Base-by-base conservation (phyloP, 2,329 filamentous ascomycete species). In the Didymella keratinophila region DNA sequence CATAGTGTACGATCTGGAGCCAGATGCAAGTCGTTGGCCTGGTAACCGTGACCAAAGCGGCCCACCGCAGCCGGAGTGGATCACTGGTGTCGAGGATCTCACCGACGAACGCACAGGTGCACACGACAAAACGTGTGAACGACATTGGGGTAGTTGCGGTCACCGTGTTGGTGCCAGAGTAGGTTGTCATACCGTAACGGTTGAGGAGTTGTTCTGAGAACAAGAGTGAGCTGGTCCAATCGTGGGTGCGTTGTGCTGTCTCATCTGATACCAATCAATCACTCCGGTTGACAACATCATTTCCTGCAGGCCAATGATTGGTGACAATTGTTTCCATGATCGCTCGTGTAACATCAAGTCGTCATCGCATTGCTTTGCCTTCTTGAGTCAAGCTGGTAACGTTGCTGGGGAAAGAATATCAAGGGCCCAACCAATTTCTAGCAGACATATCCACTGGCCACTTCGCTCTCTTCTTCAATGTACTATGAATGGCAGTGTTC, bases 1-100 rank as follows among this genome's bases (percentile, higher is more conserved):
- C 28, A 87, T 93, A 51, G 70, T 76, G 18, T 93, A 92, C 68
- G 78, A 80, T 39, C 77, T 93, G 11, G 72, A 78, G 16, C 82
- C 89, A 0, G 87, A 90, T 57, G 21, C 60, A 41, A 39, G 57
- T 21, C 34, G 64, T 44, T 52, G 39, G 41, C 43, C 41, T 11
- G 55, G 54, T 9, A 60, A 62, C 5, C 57, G 52, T 36, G 58
- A 50, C 9, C 62, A 56, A 20, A 57, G 39, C 41, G 67, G 62
- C 43, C 45, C 39, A 9, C 56, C 56, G 6, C 56, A 58, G 32
- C 37, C 56, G 2, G 61, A 66, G 36, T 75, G 73, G 73, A 63
- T 74, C 28, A 60, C 54, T 14, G 66, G 61, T 1, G 61, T 73
- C 49, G 65, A 66, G 27, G 72, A 72, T 58, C 30, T 75, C 37